phyloP scores from a whole-genome alignment of 768 basidiomycete species.

The Psilocybe tampanensis region DNA sequence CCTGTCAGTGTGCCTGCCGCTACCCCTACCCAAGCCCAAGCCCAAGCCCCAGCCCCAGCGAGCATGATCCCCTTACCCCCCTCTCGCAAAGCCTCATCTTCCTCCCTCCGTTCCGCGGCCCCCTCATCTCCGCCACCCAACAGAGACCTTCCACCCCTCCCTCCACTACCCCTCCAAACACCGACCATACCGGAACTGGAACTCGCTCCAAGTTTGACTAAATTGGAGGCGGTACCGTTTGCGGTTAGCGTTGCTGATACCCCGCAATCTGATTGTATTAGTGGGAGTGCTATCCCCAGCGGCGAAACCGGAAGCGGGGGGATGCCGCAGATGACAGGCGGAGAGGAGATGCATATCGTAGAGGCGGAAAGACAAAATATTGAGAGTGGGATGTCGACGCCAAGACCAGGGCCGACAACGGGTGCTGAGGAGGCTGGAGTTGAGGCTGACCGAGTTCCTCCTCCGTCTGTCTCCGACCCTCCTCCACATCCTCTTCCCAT shows the following conservation, averaged over 20 bases:
- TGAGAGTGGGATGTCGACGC: not conserved
- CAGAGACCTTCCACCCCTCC: not conserved
- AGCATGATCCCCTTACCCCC: constrained; percentile 10
- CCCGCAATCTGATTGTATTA: not conserved
- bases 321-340: not conserved
- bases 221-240: too few relatives aligned
- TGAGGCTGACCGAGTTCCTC: too few relatives aligned
- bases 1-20: too few relatives aligned
- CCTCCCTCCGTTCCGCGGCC: not conserved
- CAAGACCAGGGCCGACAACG: not conserved
- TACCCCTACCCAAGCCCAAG: too few relatives aligned
- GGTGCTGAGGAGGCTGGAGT: too few relatives aligned
- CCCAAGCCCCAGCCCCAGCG: not conserved
- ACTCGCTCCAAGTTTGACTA: not conserved
- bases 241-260: not conserved
- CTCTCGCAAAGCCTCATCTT: not conserved
- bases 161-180: not conserved
- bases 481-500: too few relatives aligned
- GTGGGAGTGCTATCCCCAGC: not conserved
- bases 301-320: not conserved
- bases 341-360: too few relatives aligned
- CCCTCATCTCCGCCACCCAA: not conserved
- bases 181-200: not conserved
- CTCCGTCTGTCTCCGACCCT: too few relatives aligned
- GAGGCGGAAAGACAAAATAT: too few relatives aligned